Evolutionary conservation across 2,329 filamentous ascomycete genomes (phyloP), one percentile per base, ranked within the genome.

Genomic region (Ophiostoma sp.): DNA sequence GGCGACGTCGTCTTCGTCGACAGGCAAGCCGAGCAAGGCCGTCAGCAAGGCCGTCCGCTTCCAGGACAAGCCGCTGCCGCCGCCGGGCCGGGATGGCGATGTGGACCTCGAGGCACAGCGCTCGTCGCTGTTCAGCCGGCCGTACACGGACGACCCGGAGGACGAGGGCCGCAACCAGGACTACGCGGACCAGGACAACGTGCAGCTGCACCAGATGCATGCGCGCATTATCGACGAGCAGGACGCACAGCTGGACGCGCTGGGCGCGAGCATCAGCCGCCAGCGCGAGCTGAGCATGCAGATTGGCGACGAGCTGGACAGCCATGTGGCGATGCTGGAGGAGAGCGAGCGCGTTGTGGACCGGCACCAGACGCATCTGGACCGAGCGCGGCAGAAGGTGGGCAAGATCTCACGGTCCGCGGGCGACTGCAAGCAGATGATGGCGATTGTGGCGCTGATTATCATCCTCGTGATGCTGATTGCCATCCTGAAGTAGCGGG

Each of bases 281-380:
- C 95, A 98, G 81, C 84, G 96, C 65, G 92, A 98, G 80, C 83
- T 99, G 71, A 93, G 90, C 76, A 96, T 97, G 81, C 92, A 95
- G 80, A 98, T 99, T 75, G 94, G 95, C 42, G 91, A 97, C 77
- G 95, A 99, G 82, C 83, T 99, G 47, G 95, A 98, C 74, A 89
- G 88, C 73, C 95, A 99, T 75, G 90, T 96, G 49, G 84, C 89
- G 73, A 83, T 99, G 82, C 82, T 99, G 42, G 94, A 97, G 76
- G 94, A 97, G 74, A 87, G 96, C 62, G 95, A 98, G 75, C 85
- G 85, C 62, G 85, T 89, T 27, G 90, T 93, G 7, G 93, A 97
- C 76, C 82, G 93, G 69, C 93, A 98, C 79, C 85, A 89, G 76
- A 82, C 82, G 40, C 87, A 91, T 65, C 81, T 99, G 66, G 87